Evolutionary conservation across 2,329 filamentous ascomycete species (phyloP).

Genomic region (Alternaria sp.): DNA sequence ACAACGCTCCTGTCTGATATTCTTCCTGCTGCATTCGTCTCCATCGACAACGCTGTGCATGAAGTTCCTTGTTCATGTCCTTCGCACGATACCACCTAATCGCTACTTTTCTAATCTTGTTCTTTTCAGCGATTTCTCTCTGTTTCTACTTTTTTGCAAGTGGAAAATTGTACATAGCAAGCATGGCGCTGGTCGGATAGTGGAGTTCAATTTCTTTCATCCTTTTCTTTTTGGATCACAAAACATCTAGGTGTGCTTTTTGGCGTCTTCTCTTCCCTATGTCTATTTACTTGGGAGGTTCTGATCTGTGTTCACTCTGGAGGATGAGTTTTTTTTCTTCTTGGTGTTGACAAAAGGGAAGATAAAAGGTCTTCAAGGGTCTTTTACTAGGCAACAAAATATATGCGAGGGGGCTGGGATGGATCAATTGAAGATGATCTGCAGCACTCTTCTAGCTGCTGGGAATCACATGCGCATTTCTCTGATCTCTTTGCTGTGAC

Average conservation of each 20-base stretch:
- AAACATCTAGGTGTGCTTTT: constrained; percentile 4
- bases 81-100: constrained; percentile 6
- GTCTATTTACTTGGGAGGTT: background rate
- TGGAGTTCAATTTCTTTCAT: background rate
- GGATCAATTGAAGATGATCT: background rate
- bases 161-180: constrained; percentile 9
- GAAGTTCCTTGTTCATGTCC: constrained; percentile 5
- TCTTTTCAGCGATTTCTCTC: background rate
- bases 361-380: background rate
- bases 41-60: background rate
- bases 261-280: background rate
- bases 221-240: background rate
- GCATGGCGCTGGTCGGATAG: constrained; percentile 10
- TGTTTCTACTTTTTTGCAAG: background rate
- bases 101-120: constrained; percentile 6
- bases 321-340: background rate
- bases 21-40: background rate
- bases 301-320: background rate
- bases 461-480: background rate
- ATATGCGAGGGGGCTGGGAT: background rate
- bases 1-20: background rate
- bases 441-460: background rate
- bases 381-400: constrained; percentile 2
- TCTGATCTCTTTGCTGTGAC: background rate
- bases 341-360: background rate